phyloP scores from a whole-genome alignment of 2,329 filamentous ascomycete species.

The Xylaria sp. region DNA sequence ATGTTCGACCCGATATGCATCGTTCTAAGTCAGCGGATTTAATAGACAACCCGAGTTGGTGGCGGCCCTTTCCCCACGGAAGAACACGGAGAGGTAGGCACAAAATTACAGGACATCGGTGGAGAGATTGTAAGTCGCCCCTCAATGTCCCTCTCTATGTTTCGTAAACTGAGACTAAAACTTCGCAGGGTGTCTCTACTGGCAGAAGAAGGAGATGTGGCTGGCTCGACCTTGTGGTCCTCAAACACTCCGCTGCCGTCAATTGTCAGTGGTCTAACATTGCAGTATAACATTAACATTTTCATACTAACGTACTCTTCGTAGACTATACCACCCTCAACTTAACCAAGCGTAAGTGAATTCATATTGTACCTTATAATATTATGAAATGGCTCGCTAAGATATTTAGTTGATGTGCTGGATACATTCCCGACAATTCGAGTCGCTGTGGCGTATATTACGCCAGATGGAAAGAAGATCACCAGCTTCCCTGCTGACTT shows the following conservation, averaged over 20 bases:
- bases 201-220: constrained; percentile 52
- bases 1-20: not conserved
- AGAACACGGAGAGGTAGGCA: constrained; percentile 50
- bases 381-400: not conserved
- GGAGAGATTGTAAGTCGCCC: constrained; percentile 42
- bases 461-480: constrained; percentile 45
- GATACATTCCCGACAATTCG: constrained; percentile 72
- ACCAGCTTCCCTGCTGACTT: constrained; percentile 65
- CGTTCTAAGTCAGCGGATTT: not conserved
- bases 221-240: constrained; percentile 39
- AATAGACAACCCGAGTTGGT: constrained; percentile 66
- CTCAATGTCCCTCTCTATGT: not conserved
- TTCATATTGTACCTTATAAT: not conserved
- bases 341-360: constrained; percentile 47
- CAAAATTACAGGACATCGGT: constrained; percentile 50
- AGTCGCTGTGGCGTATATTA: constrained; percentile 64
- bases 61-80: constrained; percentile 69
- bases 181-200: constrained; percentile 52
- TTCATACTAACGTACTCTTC: constrained; percentile 9
- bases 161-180: constrained; percentile 4
- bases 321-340: constrained; percentile 39
- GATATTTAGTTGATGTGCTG: constrained; percentile 61
- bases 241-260: constrained; percentile 37
- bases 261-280: constrained; percentile 27
- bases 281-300: not conserved